These are phyloP conservation scores for Blepharisma stoltei DNA, from an alignment of 73 alveolate genomes.

Conservation along the genomic window DNA sequence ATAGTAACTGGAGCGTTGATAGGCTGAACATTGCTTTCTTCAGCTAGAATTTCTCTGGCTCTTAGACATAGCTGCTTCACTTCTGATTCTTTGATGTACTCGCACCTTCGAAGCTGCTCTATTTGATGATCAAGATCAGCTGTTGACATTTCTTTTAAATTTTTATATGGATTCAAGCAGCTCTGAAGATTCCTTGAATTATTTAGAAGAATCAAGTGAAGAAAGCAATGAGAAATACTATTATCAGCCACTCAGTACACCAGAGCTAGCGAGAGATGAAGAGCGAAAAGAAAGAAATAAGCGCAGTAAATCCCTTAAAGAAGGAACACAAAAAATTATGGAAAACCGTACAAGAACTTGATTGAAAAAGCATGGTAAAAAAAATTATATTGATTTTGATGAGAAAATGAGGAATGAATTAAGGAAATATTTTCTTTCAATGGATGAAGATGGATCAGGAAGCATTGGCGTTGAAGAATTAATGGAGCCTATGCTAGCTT, in stretches of 20 bases:
- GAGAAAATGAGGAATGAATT: conserved; percentile 73
- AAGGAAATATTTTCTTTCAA: conserved; percentile 69
- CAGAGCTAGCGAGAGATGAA: too few species aligned
- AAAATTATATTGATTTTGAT: conserved; percentile 74
- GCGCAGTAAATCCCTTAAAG: too few species aligned
- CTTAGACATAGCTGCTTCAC: conserved; percentile 82
- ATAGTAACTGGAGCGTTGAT: conserved; percentile 91
- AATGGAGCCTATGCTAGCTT: conserved; percentile 90
- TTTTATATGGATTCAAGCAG: too few species aligned
- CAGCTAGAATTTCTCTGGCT: conserved; percentile 90
- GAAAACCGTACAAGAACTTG: conserved; percentile 56
- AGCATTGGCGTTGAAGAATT: conserved; percentile 85
- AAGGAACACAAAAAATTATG: too few species aligned
- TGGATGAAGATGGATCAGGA: conserved; percentile 83
- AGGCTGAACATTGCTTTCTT: conserved; percentile 87
- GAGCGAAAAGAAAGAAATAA: too few species aligned
- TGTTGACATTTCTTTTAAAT: conserved; percentile 36
- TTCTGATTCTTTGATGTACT: conserved; percentile 87
- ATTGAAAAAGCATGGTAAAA: conserved; percentile 66
- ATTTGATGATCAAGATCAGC: conserved; percentile 51
- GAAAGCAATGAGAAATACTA: too few species aligned
- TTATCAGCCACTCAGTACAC: too few species aligned
- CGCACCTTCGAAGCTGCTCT: conserved; percentile 68
- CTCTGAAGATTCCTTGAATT: too few species aligned
- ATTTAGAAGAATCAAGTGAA: too few species aligned